These are phyloP conservation scores for Termitomyces sp. DNA, from an alignment of 768 basidiomycete species.

Conservation along the genomic window DNA sequence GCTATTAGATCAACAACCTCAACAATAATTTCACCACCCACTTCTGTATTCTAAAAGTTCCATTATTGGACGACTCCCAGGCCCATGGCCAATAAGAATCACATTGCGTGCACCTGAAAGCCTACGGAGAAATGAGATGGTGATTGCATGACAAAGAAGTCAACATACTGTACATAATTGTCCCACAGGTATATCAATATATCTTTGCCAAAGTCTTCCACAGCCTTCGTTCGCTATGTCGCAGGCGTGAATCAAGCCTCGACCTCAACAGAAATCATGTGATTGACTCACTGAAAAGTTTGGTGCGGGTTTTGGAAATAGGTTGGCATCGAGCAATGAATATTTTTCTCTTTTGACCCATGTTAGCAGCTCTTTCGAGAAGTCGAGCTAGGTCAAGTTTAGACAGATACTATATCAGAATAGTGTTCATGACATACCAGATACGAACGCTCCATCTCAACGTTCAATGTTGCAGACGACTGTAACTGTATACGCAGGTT, in stretches of 20 bases:
- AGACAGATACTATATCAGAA: not conserved
- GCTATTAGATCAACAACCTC: not conserved
- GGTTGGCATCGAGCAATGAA: slow-evolving; percentile 81
- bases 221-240: slow-evolving; percentile 32
- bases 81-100: slow-evolving; percentile 83
- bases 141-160: not conserved
- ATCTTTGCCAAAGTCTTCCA: slow-evolving; percentile 44
- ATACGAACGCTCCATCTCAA: slow-evolving; percentile 78
- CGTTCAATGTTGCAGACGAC: slow-evolving; percentile 63
- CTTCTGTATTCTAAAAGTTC: slow-evolving; percentile 68
- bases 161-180: slow-evolving; percentile 82
- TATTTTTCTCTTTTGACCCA: slow-evolving; percentile 71
- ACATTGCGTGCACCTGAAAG: slow-evolving; percentile 69
- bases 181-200: slow-evolving; percentile 90
- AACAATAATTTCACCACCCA: slow-evolving; percentile 24
- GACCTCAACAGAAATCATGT: not conserved
- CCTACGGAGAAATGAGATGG: slow-evolving; percentile 30
- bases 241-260: not conserved
- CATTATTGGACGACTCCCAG: slow-evolving; percentile 72
- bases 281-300: slow-evolving; percentile 24
- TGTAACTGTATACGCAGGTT: slow-evolving; percentile 83
- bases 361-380: slow-evolving; percentile 69
- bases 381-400: slow-evolving; percentile 59
- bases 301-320: slow-evolving; percentile 56
- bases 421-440: slow-evolving; percentile 42